Base-by-base conservation (phyloP, 2,329 filamentous ascomycete genomes). In the Chalaropsis ovoidea region DNA sequence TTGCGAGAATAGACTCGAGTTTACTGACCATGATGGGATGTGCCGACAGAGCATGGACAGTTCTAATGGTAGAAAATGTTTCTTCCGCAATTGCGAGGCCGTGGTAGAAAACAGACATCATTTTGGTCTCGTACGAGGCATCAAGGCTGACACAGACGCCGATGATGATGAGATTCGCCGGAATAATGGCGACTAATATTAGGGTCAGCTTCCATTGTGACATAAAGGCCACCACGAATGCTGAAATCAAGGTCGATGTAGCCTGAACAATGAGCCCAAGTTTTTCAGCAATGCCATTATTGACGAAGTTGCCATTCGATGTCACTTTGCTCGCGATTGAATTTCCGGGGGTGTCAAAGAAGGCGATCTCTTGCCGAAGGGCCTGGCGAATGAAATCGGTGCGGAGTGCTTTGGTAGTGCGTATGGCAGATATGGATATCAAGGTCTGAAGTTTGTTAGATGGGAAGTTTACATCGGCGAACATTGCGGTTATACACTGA, bases 321-420 rank as follows among this genome's bases (percentile, higher is more conserved):
- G 79, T 80, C 65, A 81, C 75, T 65, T 79, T 76, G 1, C 76
- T 74, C 0, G 79, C 75, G 8, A 79, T 72, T 2, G 78, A 80
- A 0, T 76, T 77, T 10, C 72, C 72, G 4, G 74, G 74, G 19
- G 73, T 72, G 70, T 85, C 82, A 67, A 83, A 85, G 69, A 80
- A 82, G 68, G 77, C 76, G 2, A 84, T 76, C 64, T 84, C 81
- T 69, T 85, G 80, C 1, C 81, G 73, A 1, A 77, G 72, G 0
- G 73, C 74, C 24, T 72, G 72, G n/a, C 71, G 70, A 1, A 77
- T 71, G 67, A 76, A 77, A 68, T 75, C 73, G 64, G 76, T 71
- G 19, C 76, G 75, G 2, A 77, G 70, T 27, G 69, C 65, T 65
- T 73, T 76, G 61, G 74, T 76, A 0, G 73, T 73, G 39, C 74